Evolutionary conservation across 352 stramenopile genomes (phyloP), one percentile per base, ranked within the genome.

Genomic region (Phytophthora sojae): DNA sequence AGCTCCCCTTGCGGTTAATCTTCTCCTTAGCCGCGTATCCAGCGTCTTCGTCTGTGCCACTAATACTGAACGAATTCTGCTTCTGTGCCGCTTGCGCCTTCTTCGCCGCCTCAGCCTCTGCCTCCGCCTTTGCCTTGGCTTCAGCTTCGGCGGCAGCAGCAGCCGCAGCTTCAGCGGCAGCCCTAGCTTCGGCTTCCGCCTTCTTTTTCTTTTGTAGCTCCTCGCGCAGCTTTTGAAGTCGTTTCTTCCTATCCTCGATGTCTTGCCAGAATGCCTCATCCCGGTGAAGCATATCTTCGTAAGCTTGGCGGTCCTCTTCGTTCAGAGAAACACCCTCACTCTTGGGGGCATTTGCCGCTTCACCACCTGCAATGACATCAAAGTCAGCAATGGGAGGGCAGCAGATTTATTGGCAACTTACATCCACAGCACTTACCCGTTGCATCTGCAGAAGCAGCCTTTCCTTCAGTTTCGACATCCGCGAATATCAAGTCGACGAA

Each of bases 401-500:
- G 21, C 21, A 21, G 21, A 21, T 21, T 21, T 55, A 17, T 52
- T 25, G 9, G 2, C 14, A 19, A 42, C 42, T 39, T 23, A 9
- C 19, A 8, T 26, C 3, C 32, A 68, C 66, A 54, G 32, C 61
- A 59, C 64, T 62, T 67, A 74, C 69, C 61, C 44, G 35, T 67
- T 50, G 62, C 23, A 21, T 69, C 62, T 6, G 69, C 37, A 47
- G 62, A 54, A 37, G 63, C 52, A 61, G 4, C 17, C 62, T 88
- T 80, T 9, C 71, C 76, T 74, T 95, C 86, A 7, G 86, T 91
- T 77, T 98, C 87, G 35, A 98, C 92, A 9, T 97, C 87, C 29
- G 96, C 97, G 75, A 99, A 99, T 49, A 99, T 98, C 51, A 99
- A 80, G 75, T 99, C 97, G 45, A 99, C 80, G 75, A 98, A 99